A percentile compares a stretch with the other conserved stretches of the same genome.
These are phyloP conservation scores for Aspergillus nidulans DNA, from an alignment of 495 filamentous ascomycete genomes.

Conservation along the genomic window DNA sequence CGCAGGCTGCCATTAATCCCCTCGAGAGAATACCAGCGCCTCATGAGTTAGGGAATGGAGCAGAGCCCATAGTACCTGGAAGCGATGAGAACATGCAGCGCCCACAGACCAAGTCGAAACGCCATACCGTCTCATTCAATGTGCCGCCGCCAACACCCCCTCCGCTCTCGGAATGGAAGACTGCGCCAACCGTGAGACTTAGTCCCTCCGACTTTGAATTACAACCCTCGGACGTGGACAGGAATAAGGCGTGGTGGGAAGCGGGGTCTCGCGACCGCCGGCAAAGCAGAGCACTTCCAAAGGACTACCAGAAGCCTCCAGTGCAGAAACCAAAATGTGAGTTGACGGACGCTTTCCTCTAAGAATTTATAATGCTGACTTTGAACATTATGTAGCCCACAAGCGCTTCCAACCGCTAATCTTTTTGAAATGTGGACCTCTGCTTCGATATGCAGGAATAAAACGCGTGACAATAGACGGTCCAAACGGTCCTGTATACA, in stretches of 20 bases:
- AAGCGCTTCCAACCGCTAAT: constrained; percentile 78
- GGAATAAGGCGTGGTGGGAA: constrained; percentile 47
- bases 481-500: constrained; percentile 39
- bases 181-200: constrained; percentile 33
- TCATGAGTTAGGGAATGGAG: constrained; percentile 15
- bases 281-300: constrained; percentile 39
- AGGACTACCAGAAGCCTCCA: constrained; percentile 36
- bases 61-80: constrained; percentile 14
- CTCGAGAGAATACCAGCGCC: constrained; percentile 4
- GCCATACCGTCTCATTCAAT: constrained; percentile 44
- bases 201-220: constrained; percentile 38
- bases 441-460: constrained; percentile 86
- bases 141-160: constrained; percentile 46
- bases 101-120: constrained; percentile 33
- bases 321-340: constrained; percentile 35
- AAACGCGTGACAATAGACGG: constrained; percentile 34
- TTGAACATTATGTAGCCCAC: constrained; percentile 34
- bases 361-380: constrained; percentile 16
- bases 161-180: constrained; percentile 43
- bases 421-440: constrained; percentile 83
- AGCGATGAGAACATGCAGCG: constrained; percentile 19
- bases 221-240: constrained; percentile 36
- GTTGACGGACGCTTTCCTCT: background rate
- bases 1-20: background rate
- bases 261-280: constrained; percentile 33